phyloP scores from a whole-genome alignment of 805 yeast genomes.

The Deakozyma indianensis region DNA sequence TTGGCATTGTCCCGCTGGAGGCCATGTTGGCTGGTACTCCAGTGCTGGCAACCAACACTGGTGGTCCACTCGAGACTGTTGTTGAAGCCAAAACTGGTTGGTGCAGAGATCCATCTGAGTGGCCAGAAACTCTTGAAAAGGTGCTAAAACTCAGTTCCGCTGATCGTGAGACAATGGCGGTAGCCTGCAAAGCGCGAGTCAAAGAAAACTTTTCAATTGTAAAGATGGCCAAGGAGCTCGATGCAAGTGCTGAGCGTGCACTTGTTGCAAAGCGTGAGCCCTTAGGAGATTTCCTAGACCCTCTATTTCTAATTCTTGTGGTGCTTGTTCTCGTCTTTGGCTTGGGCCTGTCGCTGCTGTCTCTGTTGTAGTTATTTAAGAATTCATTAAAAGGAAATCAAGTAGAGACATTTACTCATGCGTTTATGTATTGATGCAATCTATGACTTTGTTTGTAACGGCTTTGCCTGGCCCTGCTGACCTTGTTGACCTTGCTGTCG shows the following conservation, averaged over 20 bases:
- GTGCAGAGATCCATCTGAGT: slow-evolving; percentile 22
- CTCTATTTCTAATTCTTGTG: neutral
- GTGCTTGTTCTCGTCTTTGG: neutral
- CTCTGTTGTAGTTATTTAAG: neutral
- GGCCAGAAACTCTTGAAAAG: slow-evolving; percentile 21
- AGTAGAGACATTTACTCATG: neutral
- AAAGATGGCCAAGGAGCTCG: slow-evolving; percentile 19
- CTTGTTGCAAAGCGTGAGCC: neutral
- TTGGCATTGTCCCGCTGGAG: slow-evolving; percentile 95
- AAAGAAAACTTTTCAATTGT: slow-evolving; percentile 17
- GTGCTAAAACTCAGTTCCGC: slow-evolving; percentile 12
- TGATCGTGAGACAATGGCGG: slow-evolving; percentile 17
- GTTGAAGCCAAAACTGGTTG: slow-evolving; percentile 28
- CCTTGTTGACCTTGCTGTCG: slow-evolving; percentile 8
- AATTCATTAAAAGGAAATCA: neutral
- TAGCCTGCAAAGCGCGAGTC: slow-evolving; percentile 19
- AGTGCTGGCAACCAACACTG: slow-evolving; percentile 73
- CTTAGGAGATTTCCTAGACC: neutral
- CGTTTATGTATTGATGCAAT: neutral
- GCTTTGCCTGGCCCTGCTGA: neutral
- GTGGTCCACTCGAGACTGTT: slow-evolving; percentile 86
- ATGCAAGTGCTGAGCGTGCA: slow-evolving; percentile 5
- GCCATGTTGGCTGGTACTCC: slow-evolving; percentile 78
- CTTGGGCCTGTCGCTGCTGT: neutral
- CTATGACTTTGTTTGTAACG: neutral